Conservation (phyloP, 2,329 filamentous ascomycete species). For the Coniochaeta sp. region DNA sequence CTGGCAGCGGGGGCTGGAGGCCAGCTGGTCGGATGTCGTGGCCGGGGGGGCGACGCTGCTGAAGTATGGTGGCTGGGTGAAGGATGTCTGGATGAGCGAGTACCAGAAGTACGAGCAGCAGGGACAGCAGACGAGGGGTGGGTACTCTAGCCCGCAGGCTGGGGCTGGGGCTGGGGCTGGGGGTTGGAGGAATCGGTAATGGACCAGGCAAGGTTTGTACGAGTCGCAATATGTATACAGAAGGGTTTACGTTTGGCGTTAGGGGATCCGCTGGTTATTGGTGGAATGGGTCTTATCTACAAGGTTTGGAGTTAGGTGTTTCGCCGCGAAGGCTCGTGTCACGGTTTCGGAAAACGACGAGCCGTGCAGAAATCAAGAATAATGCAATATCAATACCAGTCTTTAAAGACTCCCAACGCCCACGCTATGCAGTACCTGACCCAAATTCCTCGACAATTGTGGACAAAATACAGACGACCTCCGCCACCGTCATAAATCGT, state of each 20-base stretch:
- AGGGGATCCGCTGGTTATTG: not conserved
- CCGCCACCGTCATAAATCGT: slow-evolving; percentile 9
- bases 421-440: slow-evolving; percentile 30
- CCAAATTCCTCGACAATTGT: not conserved
- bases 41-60: slow-evolving; percentile 33
- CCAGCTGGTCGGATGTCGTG: slow-evolving; percentile 52
- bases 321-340: not conserved
- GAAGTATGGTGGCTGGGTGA: slow-evolving; percentile 39
- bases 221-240: not conserved
- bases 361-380: not conserved
- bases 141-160: not conserved
- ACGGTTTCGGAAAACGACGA: not conserved
- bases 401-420: slow-evolving; percentile 25
- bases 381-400: not conserved
- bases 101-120: slow-evolving; percentile 50
- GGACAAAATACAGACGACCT: not conserved
- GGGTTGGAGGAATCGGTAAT: not conserved
- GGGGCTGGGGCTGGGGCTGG: no score
- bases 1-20: slow-evolving; percentile 59
- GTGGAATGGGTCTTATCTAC: not conserved
- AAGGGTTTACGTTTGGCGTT: not conserved
- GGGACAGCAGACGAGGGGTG: slow-evolving; percentile 8
- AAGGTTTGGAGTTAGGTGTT: not conserved
- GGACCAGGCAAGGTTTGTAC: not conserved
- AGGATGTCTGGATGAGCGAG: slow-evolving; percentile 49